Evolutionary conservation across 2,329 filamentous ascomycete species (phyloP).

Genomic region (Colletotrichum cereale): DNA sequence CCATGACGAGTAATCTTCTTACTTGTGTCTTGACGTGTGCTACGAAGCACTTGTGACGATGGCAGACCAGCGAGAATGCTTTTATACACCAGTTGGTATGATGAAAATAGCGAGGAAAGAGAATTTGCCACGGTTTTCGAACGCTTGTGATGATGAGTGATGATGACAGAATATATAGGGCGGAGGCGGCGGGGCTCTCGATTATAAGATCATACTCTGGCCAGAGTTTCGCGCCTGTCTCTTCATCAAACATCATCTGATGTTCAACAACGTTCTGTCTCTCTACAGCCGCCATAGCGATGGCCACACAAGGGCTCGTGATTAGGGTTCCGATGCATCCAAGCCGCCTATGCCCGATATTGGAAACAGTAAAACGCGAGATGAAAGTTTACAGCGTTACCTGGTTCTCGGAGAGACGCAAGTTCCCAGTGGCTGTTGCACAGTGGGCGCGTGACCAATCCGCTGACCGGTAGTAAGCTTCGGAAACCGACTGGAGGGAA

Average conservation of each 20-base stretch:
- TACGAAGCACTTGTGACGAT: rapidly evolving
- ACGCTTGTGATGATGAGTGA: neutral
- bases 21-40: neutral
- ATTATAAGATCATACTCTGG: conserved; percentile 26
- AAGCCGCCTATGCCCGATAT: conserved; percentile 22
- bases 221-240: conserved; percentile 35
- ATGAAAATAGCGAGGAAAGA: neutral
- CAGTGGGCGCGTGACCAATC: neutral
- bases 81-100: neutral
- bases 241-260: conserved; percentile 40
- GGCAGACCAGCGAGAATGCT: no score
- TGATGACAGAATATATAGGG: conserved; percentile 8
- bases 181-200: conserved; percentile 24
- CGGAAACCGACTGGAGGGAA: neutral
- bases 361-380: conserved; percentile 29
- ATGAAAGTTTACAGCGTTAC: conserved; percentile 9
- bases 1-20: neutral
- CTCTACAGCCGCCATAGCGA: conserved; percentile 25
- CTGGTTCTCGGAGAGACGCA: neutral
- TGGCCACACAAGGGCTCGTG: neutral
- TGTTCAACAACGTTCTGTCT: conserved; percentile 14
- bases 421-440: neutral
- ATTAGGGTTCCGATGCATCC: conserved; percentile 26
- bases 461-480: neutral
- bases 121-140: neutral